Conservation (phyloP, 179 eudicot genomes). For the Spergularia azorica region DNA sequence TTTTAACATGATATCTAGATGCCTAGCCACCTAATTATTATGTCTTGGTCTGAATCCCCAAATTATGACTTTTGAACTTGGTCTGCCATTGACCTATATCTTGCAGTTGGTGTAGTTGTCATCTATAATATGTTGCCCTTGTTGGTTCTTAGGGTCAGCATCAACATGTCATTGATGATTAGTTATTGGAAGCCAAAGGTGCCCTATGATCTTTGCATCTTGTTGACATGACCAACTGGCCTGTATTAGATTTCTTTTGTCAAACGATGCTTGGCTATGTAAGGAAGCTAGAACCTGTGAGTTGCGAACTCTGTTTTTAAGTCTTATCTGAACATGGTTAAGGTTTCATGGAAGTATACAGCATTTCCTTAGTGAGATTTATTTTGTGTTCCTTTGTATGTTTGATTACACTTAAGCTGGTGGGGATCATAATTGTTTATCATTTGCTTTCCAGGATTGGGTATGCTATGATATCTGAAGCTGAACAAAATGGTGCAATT, state of each 20-base stretch:
- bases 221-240: neutral
- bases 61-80: too few relatives aligned
- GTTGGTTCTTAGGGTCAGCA: neutral
- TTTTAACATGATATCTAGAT: too few relatives aligned
- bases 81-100: neutral
- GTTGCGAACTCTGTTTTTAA: neutral
- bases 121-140: too few relatives aligned
- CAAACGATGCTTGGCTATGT: neutral
- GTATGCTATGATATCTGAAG: constrained; percentile 59
- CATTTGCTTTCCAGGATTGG: constrained; percentile 50
- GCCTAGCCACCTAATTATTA: neutral
- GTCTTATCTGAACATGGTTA: neutral
- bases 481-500: constrained; percentile 73
- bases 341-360: constrained; percentile 6
- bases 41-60: too few relatives aligned
- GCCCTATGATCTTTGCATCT: neutral
- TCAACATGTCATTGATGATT: neutral
- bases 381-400: neutral
- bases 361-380: neutral
- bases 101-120: neutral
- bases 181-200: neutral
- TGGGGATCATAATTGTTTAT: constrained; percentile 12
- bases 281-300: neutral
- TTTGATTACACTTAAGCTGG: constrained; percentile 1
- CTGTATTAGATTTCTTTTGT: neutral